Percentiles rank a stretch among this genome's conserved stretches.
phyloP scores from a whole-genome alignment of 306 rosid genomes.

The Clitoria ternatea region DNA sequence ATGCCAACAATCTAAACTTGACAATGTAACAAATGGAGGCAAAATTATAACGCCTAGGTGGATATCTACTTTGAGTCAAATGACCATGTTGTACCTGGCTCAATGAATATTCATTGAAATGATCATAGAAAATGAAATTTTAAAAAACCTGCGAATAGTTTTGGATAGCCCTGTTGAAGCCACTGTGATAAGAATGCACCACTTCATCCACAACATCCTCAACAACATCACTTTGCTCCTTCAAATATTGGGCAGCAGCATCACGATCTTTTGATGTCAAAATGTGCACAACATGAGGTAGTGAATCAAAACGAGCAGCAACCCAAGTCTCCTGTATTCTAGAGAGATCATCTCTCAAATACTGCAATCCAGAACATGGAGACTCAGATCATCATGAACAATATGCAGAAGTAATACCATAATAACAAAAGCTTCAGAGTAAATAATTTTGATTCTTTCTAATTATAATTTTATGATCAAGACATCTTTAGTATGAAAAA shows the following conservation, averaged over 20 bases:
- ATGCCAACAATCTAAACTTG: background rate
- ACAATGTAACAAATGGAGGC: background rate
- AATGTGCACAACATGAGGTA: conserved; percentile 98
- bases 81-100: background rate
- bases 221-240: conserved; percentile 94
- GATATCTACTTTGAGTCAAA: conserved; percentile 7
- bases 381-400: conserved; percentile 17
- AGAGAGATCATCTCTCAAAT: conserved; percentile 75
- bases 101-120: background rate
- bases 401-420: conserved; percentile 14
- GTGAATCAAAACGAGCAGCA: conserved; percentile 95
- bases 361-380: conserved; percentile 51
- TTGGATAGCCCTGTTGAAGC: conserved; percentile 98
- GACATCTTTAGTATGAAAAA: background rate
- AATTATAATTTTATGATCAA: background rate
- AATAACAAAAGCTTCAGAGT: background rate
- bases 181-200: conserved; percentile 89
- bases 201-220: conserved; percentile 99
- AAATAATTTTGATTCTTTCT: background rate
- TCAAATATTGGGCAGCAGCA: conserved; percentile 63
- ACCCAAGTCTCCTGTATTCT: conserved; percentile 88
- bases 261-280: conserved; percentile 98
- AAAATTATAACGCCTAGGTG: background rate
- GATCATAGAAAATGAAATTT: conserved; percentile 8
- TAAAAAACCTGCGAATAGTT: conserved; percentile 94